Percentiles rank a stretch among this genome's conserved stretches.
These are phyloP conservation scores for Rachicladosporium sp. DNA, from an alignment of 2,329 filamentous ascomycete genomes.

Conservation along the genomic window DNA sequence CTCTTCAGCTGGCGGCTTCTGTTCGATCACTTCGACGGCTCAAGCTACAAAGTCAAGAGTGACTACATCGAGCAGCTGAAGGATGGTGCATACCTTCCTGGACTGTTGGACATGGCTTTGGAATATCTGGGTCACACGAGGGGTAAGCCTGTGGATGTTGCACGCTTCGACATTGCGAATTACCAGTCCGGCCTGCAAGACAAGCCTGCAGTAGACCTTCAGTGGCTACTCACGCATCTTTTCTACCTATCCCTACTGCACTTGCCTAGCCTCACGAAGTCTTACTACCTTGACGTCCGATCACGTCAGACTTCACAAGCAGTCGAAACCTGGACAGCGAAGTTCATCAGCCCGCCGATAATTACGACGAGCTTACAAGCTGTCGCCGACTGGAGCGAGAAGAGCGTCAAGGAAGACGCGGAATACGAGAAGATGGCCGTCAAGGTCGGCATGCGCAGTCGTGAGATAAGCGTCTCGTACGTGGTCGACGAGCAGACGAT, in stretches of 20 bases:
- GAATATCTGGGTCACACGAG: constrained; percentile 74
- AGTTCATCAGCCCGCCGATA: constrained; percentile 61
- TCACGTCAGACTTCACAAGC: constrained; percentile 67
- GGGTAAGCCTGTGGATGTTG: constrained; percentile 56
- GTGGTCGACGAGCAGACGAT: constrained; percentile 79
- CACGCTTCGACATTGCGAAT: constrained; percentile 56
- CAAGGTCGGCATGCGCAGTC: constrained; percentile 57
- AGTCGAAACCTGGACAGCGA: constrained; percentile 75
- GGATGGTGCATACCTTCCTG: constrained; percentile 53
- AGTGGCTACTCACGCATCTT: constrained; percentile 74
- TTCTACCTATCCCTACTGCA: constrained; percentile 73
- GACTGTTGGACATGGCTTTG: constrained; percentile 67
- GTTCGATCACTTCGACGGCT: constrained; percentile 61
- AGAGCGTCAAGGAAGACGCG: constrained; percentile 23
- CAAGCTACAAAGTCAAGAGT: constrained; percentile 62
- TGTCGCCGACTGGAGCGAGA: constrained; percentile 54
- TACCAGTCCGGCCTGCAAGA: constrained; percentile 48
- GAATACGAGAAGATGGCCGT: constrained; percentile 48
- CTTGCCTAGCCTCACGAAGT: constrained; percentile 64
- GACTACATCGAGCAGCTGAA: constrained; percentile 74
- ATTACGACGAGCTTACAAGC: constrained; percentile 54
- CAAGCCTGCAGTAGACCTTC: constrained; percentile 57
- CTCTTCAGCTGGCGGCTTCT: constrained; percentile 80
- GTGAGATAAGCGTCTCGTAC: constrained; percentile 74
- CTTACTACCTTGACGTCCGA: constrained; percentile 72